Evolutionary conservation across 2,329 filamentous ascomycete genomes (phyloP).

Genomic region (Aspergillus sp.): DNA sequence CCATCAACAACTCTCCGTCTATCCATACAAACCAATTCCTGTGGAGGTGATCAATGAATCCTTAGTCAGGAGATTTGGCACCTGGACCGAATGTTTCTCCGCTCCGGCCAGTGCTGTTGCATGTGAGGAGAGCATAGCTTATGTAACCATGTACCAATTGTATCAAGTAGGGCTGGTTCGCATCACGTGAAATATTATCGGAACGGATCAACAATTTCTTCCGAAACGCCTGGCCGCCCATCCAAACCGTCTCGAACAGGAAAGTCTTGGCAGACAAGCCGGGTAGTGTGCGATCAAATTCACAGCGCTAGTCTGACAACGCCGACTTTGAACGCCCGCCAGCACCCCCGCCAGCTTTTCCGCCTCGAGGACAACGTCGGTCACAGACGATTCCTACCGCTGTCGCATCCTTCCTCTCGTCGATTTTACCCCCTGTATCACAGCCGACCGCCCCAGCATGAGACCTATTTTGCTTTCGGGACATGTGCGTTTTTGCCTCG

Average conservation of each 20-base stretch:
- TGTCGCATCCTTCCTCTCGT: slow-evolving; percentile 12
- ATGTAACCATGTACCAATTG: not conserved
- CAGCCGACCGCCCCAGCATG: slow-evolving; percentile 61
- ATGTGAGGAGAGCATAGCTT: not conserved
- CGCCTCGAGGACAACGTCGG: slow-evolving; percentile 24
- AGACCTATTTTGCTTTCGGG: slow-evolving; percentile 93
- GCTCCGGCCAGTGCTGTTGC: no score
- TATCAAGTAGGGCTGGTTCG: slow-evolving; percentile 18
- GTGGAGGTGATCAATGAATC: no score
- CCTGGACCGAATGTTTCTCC: no score
- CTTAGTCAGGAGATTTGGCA: no score
- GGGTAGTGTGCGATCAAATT: slow-evolving; percentile 43
- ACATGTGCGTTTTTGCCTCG: slow-evolving; percentile 60
- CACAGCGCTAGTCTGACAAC: slow-evolving; percentile 23
- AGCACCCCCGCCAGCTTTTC: slow-evolving; percentile 22
- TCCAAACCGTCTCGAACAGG: slow-evolving; percentile 20
- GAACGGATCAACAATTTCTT: slow-evolving; percentile 23
- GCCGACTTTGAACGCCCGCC: slow-evolving; percentile 25
- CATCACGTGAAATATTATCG: slow-evolving; percentile 21
- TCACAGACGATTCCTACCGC: slow-evolving; percentile 19
- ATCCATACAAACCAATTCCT: no score
- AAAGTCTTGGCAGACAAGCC: slow-evolving; percentile 33
- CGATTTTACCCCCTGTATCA: slow-evolving; percentile 16
- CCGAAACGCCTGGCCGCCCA: slow-evolving; percentile 21
- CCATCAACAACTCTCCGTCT: no score